phyloP scores from a whole-genome alignment of 2,329 filamentous ascomycete species.

The Monosporascus sp. region DNA sequence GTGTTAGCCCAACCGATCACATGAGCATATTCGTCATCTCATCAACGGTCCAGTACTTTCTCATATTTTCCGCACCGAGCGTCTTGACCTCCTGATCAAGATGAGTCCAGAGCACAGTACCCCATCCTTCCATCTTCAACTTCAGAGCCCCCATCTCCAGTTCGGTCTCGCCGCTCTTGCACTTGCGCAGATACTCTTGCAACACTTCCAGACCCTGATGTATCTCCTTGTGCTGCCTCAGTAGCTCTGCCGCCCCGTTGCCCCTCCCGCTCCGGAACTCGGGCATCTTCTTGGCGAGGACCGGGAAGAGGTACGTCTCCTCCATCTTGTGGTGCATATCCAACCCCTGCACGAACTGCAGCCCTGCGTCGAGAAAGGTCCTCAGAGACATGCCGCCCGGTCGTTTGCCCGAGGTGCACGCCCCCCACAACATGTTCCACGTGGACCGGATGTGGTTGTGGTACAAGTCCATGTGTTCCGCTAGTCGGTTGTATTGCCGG shows the following conservation, averaged over 20 bases:
- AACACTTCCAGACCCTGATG: slow-evolving; percentile 69
- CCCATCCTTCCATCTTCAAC: slow-evolving; percentile 71
- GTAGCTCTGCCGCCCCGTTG: slow-evolving; percentile 50
- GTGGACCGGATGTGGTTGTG: slow-evolving; percentile 71
- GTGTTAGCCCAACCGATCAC: slow-evolving; percentile 31
- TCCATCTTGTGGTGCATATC: slow-evolving; percentile 77
- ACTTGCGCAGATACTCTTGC: slow-evolving; percentile 59
- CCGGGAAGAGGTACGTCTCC: slow-evolving; percentile 74
- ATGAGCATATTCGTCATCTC: slow-evolving; percentile 71
- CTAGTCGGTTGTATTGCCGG: slow-evolving; percentile 63
- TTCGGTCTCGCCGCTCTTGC: slow-evolving; percentile 57
- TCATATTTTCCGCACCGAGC: slow-evolving; percentile 81
- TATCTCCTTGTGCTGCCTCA: slow-evolving; percentile 73
- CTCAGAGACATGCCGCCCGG: slow-evolving; percentile 60
- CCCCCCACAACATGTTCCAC: slow-evolving; percentile 67
- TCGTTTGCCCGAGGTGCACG: slow-evolving; percentile 55
- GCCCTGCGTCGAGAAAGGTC: slow-evolving; percentile 62
- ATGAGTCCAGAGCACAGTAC: slow-evolving; percentile 73
- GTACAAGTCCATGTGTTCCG: slow-evolving; percentile 72
- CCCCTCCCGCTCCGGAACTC: slow-evolving; percentile 51
- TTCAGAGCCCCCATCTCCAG: slow-evolving; percentile 56
- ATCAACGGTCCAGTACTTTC: slow-evolving; percentile 70
- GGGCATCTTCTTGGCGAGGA: slow-evolving; percentile 72
- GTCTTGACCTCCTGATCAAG: slow-evolving; percentile 78
- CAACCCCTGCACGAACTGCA: slow-evolving; percentile 68